Evolutionary conservation across 257 asterid genomes (phyloP).

Genomic region (Hygrophila difformis): DNA sequence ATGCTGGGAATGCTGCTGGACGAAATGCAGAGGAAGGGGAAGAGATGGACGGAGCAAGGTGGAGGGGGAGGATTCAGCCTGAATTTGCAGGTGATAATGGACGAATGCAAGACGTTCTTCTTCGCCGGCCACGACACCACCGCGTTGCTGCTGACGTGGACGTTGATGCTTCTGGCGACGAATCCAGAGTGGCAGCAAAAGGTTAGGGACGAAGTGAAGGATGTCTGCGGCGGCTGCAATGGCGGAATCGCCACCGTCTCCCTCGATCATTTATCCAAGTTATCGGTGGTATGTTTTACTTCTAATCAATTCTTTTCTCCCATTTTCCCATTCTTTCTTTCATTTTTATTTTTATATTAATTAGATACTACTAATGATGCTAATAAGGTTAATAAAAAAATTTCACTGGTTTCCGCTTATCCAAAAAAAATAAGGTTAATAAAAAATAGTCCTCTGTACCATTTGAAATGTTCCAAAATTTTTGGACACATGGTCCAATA

Average conservation of each 20-base stretch:
- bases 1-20: slow-evolving; percentile 61
- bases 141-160: slow-evolving; percentile 84
- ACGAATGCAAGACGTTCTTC: slow-evolving; percentile 90
- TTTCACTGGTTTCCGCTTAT: too few species aligned
- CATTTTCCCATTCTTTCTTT: not conserved
- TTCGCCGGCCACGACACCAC: slow-evolving; percentile 97
- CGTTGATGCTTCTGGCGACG: slow-evolving; percentile 71
- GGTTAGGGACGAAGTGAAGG: slow-evolving; percentile 49
- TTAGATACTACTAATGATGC: too few species aligned
- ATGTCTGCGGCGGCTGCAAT: slow-evolving; percentile 50
- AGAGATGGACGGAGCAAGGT: too few species aligned
- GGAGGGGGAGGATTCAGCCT: slow-evolving; percentile 36
- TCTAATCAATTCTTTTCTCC: not conserved
- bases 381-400: too few species aligned
- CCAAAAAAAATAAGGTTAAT: too few species aligned
- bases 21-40: slow-evolving; percentile 66
- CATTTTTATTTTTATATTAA: not conserved
- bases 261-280: slow-evolving; percentile 66
- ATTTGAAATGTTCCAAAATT: too few species aligned
- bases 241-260: too few species aligned
- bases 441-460: too few species aligned
- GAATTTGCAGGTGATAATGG: slow-evolving; percentile 77
- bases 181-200: slow-evolving; percentile 74
- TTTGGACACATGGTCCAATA: too few species aligned
- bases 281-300: slow-evolving; percentile 40